Evolutionary conservation across 352 stramenopile species (phyloP), one percentile per base, ranked within the genome.

Genomic region (Phytophthora parvispora): DNA sequence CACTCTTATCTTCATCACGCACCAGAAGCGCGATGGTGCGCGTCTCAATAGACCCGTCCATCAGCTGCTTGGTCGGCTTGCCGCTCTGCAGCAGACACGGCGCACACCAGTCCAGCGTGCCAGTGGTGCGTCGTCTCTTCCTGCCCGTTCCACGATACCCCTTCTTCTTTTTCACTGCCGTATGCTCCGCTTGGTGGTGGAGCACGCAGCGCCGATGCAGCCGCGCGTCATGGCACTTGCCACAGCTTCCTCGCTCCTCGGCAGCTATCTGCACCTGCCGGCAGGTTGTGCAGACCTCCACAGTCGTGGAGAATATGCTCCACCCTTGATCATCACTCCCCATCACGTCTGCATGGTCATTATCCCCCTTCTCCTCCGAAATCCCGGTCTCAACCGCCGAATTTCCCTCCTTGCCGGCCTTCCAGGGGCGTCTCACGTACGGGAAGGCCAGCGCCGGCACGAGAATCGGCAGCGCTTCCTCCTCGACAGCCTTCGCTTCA

Each of bases 231-330:
- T 70, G 61, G 55, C 86, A 91, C 25, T 69, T 74, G 2, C 34
- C 54, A 47, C 84, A 91, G 0, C 28, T 68, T 15, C 13, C 57
- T 31, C 38, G 61, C 7, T 94, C 81, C 7, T 60, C 61, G 0
- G 55, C 15, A 5, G n/a, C 49, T 52, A 94, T 74, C 45, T 86
- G 65, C 49, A 91, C 72, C 43, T 92, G 83, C 36, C 83, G 72
- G 49, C 86, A 94, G 4, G 70, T 77, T 31, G 64, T 74, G 51
- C 86, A 92, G 16, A 92, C 74, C 31, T 89, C 75, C 52, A 94
- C 55, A 1, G 63, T 42, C 45, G 76, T 74, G 0, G 75, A 77
- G 15, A 90, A 69, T 25, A 89, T 67, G 38, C 52, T 55, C 78
- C 77, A 85, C 0, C 60, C 40, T 6, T 45, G 55, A 4, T 10